These are phyloP conservation scores for Fusarium brachygibbosum DNA, from an alignment of 2,329 filamentous ascomycete genomes.

Conservation along the genomic window DNA sequence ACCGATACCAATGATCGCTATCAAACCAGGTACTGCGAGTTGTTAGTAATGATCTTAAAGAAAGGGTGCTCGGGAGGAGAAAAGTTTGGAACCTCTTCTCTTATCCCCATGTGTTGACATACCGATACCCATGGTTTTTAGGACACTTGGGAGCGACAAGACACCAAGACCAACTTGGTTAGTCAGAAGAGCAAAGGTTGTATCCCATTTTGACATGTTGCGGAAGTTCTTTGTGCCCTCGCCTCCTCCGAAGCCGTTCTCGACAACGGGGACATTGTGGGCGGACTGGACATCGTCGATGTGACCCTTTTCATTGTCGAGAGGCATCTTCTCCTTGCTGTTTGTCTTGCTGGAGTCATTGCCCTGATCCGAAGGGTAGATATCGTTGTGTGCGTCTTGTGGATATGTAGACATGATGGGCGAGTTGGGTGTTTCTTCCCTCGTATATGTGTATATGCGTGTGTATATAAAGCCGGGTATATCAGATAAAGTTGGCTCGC, in stretches of 20 bases:
- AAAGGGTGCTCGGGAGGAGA: not conserved
- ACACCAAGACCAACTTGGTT: slow-evolving; percentile 57
- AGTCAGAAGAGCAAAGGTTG: slow-evolving; percentile 52
- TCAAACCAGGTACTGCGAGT: slow-evolving; percentile 68
- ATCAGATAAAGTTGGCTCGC: slow-evolving; percentile 14
- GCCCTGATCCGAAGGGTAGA: slow-evolving; percentile 47
- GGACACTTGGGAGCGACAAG: slow-evolving; percentile 79
- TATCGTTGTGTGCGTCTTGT: slow-evolving; percentile 40
- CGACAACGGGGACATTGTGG: slow-evolving; percentile 37
- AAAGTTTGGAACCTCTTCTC: no score
- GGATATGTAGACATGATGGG: slow-evolving; percentile 40
- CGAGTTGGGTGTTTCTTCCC: not conserved
- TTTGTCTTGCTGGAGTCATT: slow-evolving; percentile 46
- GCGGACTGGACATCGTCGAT: slow-evolving; percentile 39
- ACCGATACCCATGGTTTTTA: slow-evolving; percentile 73
- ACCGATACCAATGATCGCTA: slow-evolving; percentile 74
- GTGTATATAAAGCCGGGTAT: slow-evolving; percentile 10
- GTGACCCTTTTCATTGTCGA: slow-evolving; percentile 29
- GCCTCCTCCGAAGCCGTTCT: slow-evolving; percentile 49
- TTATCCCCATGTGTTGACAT: not conserved
- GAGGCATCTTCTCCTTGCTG: slow-evolving; percentile 47
- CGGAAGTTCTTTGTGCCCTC: slow-evolving; percentile 53
- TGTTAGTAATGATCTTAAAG: not conserved
- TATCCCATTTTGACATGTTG: slow-evolving; percentile 54
- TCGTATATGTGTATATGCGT: not conserved